phyloP scores from a whole-genome alignment of 2,329 filamentous ascomycete genomes.

The Microdochium trichocladiopsis region DNA sequence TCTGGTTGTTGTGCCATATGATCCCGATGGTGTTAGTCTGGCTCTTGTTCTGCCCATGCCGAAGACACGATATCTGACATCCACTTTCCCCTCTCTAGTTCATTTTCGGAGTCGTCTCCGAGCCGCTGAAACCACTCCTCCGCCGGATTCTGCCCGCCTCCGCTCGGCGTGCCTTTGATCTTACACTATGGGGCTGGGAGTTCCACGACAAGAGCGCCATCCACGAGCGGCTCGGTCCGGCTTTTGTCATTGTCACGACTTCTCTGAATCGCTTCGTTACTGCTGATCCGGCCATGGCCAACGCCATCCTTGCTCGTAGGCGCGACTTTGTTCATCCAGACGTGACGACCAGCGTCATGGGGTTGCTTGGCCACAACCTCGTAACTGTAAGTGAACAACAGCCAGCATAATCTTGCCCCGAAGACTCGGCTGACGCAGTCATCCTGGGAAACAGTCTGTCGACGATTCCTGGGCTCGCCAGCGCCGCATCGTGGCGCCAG shows the following conservation, averaged over 20 bases:
- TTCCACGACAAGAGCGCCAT: too few species aligned
- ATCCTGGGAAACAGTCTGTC: constrained; percentile 5
- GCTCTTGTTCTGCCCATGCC: background rate
- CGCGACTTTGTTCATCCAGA: constrained; percentile 26
- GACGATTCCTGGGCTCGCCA: constrained; percentile 23
- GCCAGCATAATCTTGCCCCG: background rate
- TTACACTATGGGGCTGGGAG: constrained; percentile 18
- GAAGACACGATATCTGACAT: background rate
- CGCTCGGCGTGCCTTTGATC: constrained; percentile 14
- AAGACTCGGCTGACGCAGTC: background rate
- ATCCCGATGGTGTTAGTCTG: background rate
- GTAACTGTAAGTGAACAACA: constrained; percentile 13
- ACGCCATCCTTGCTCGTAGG: constrained; percentile 19
- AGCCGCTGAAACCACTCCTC: constrained; percentile 10
- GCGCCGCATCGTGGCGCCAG: constrained; percentile 24
- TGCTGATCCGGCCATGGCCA: constrained; percentile 21
- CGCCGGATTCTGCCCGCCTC: constrained; percentile 16
- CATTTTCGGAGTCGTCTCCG: constrained; percentile 9
- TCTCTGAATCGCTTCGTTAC: constrained; percentile 10
- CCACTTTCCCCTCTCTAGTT: background rate
- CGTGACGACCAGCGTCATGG: too few species aligned
- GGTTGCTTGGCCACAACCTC: constrained; percentile 25
- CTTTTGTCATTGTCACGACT: too few species aligned
- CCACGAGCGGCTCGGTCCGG: too few species aligned
- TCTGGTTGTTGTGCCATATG: background rate